Evolutionary conservation across 257 asterid genomes (phyloP).

Genomic region (Solanum infundibuliforme): DNA sequence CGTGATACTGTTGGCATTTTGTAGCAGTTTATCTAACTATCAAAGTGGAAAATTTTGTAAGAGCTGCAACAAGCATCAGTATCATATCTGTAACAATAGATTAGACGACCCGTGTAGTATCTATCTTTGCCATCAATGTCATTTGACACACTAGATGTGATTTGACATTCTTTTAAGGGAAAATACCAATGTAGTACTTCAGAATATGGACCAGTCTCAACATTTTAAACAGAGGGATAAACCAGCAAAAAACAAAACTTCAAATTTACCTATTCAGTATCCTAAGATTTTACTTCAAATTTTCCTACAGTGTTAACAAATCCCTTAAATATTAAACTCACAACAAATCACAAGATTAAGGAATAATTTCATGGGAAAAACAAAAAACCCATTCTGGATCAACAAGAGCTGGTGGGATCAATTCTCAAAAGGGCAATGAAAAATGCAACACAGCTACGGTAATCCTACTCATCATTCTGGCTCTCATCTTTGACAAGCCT

Average conservation of each 20-base stretch:
- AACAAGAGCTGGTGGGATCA: not conserved
- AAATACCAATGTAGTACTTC: not conserved
- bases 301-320: not conserved
- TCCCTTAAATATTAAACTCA: not conserved
- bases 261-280: not conserved
- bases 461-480: conserved; percentile 33
- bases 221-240: not conserved
- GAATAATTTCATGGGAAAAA: not conserved
- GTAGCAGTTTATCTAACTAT: not conserved
- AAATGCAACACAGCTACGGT: not conserved
- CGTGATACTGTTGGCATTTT: not conserved
- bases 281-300: not conserved
- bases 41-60: not conserved
- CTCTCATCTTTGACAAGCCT: conserved; percentile 80
- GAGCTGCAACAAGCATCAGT: not conserved
- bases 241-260: not conserved
- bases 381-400: not conserved
- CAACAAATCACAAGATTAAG: not conserved
- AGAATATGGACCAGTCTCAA: not conserved
- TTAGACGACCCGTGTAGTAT: not conserved
- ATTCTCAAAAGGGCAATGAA: not conserved
- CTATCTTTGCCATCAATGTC: not conserved
- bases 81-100: not conserved
- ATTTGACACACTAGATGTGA: not conserved
- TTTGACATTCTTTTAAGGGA: not conserved